Evolutionary conservation across 2,329 filamentous ascomycete genomes (phyloP), one percentile per base, ranked within the genome.

Genomic region (Dothiorella sarmentorum): DNA sequence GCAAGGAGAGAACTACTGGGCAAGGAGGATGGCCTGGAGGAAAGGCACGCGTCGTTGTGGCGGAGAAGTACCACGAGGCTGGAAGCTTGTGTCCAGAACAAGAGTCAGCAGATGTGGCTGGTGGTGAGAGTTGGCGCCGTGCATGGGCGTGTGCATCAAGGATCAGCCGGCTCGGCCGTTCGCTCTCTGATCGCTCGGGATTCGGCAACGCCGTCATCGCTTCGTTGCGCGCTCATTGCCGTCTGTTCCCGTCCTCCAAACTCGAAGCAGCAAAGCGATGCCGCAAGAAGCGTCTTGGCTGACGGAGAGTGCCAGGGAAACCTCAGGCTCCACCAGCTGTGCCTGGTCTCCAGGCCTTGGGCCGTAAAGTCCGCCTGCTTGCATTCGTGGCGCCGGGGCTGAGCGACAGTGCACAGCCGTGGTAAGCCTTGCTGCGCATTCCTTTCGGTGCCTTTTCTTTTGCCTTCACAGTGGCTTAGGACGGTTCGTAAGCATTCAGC

Each of bases 341-440:
- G 42, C 42, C 42, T 45, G 42, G 11, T 10, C 13, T 7, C 18
- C 42, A 13, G 20, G 4, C 42, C 15, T n/a, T 9, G 4, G 42
- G 42, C 24, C 24, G 42, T 29, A 17, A 45, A 45, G 42, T 45
- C 42, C 24, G 42, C 42, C 42, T 45, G 26, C 24, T n/a, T n/a
- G 42, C 24, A 27, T 17, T 45, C 42, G 42, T 29, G 42, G 42
- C 42, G 42, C 42, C 11, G 42, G 42, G 42, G 42, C 42, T 45
- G 42, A 45, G 42, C 18, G 17, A 13, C 15, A 6, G 11, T 29
- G 42, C 42, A 27, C 42, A 45, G 42, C 42, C 42, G 27, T 45
- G 42, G 42, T 45, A 27, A 45, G 42, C 42, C 42, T 45, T 6
- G 42, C 42, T 45, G 42, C 42, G 42, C 42, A 29, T 45, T 45